Conservation (phyloP, 331 rosid species). For the Rosa hybrid region DNA sequence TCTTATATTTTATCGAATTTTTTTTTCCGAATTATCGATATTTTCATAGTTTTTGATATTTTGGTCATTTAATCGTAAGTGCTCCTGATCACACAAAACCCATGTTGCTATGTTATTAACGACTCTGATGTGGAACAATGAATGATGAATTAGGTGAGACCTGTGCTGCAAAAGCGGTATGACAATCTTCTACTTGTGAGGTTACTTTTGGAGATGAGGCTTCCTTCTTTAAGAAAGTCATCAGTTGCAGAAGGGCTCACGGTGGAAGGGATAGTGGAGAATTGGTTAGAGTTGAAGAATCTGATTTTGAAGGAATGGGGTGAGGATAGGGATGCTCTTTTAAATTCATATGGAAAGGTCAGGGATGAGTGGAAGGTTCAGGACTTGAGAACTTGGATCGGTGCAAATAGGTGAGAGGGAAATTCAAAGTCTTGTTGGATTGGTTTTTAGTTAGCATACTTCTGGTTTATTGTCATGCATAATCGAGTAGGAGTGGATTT, state of each 20-base stretch:
- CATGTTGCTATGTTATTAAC: neutral
- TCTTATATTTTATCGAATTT: too few species aligned
- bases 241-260: conserved; percentile 81
- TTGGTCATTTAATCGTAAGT: conserved; percentile 32
- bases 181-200: conserved; percentile 85
- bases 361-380: conserved; percentile 89
- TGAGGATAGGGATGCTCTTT: conserved; percentile 62
- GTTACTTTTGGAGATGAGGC: conserved; percentile 67
- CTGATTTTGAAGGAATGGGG: conserved; percentile 77
- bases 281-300: conserved; percentile 71
- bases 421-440: neutral
- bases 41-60: too few species aligned
- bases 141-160: conserved; percentile 59
- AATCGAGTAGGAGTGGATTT: conserved; percentile 8
- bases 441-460: neutral
- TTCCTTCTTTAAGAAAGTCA: conserved; percentile 72
- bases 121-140: too few species aligned
- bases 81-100: neutral
- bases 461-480: neutral
- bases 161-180: conserved; percentile 89
- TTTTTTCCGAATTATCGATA: too few species aligned
- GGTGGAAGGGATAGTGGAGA: conserved; percentile 71
- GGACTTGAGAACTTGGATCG: conserved; percentile 74
- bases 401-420: conserved; percentile 75
- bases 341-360: conserved; percentile 72